phyloP scores from a whole-genome alignment of 306 rosid species.

The Citrullus colocynthis region DNA sequence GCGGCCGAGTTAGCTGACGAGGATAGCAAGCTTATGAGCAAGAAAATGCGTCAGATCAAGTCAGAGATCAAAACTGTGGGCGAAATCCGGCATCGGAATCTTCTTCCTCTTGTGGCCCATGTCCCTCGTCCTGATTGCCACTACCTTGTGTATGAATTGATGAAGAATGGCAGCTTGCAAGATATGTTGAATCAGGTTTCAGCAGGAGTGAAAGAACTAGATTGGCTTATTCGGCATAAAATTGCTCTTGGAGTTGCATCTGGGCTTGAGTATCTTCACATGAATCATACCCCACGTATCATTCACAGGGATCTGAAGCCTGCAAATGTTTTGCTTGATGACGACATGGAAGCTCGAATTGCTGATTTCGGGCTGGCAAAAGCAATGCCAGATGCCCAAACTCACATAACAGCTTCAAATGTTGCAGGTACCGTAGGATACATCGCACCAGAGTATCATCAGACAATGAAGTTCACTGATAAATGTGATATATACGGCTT shows the following conservation, averaged over 20 bases:
- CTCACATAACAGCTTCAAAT: conserved; percentile 56
- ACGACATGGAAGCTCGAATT: conserved; percentile 79
- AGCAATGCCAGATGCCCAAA: conserved; percentile 58
- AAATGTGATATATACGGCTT: conserved; percentile 83
- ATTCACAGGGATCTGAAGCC: conserved; percentile 87
- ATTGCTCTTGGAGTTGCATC: conserved; percentile 62
- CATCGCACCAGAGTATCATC: conserved; percentile 88
- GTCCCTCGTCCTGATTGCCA: conserved; percentile 68
- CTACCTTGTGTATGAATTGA: conserved; percentile 72
- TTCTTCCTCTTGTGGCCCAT: conserved; percentile 70
- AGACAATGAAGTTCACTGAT: conserved; percentile 72
- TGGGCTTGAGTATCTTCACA: conserved; percentile 87
- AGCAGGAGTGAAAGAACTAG: conserved; percentile 30
- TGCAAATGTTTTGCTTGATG: conserved; percentile 69
- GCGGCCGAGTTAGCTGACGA: conserved; percentile 45
- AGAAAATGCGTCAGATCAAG: conserved; percentile 71
- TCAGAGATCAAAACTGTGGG: conserved; percentile 86
- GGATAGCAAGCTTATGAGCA: conserved; percentile 49
- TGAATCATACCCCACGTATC: conserved; percentile 46
- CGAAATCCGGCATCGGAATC: conserved; percentile 74
- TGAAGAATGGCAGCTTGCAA: conserved; percentile 88
- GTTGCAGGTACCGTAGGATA: conserved; percentile 83
- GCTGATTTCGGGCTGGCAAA: conserved; percentile 96
- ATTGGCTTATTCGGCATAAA: conserved; percentile 55
- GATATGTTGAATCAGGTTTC: conserved; percentile 26